A percentile compares a stretch with the other conserved stretches of the same genome.
Evolutionary conservation across 352 stramenopile species (phyloP).

Genomic region (Blastocystis sp.): DNA sequence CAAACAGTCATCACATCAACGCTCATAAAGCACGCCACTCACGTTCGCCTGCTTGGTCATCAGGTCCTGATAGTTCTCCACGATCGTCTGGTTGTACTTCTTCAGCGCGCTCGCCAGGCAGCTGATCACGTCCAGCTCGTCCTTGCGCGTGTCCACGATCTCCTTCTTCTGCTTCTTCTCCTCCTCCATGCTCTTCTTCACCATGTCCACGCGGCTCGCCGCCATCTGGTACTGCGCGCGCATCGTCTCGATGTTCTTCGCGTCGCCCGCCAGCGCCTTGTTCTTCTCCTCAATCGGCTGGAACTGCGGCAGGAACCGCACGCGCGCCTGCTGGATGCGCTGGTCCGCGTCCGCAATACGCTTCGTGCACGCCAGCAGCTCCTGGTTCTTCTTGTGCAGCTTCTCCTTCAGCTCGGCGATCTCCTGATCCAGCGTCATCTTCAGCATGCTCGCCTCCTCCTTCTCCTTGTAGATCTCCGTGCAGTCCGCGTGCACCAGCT

Average conservation of each 20-base stretch:
- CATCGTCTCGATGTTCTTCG: conserved; percentile 59
- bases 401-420: conserved; percentile 52
- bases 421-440: conserved; percentile 61
- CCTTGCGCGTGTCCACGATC: conserved; percentile 59
- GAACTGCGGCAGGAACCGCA: conserved; percentile 64
- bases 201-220: conserved; percentile 43
- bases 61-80: conserved; percentile 6
- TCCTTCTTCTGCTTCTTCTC: conserved; percentile 61
- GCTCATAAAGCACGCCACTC: too few species aligned
- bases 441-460: conserved; percentile 54
- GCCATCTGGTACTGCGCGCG: conserved; percentile 35
- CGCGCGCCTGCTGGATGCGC: conserved; percentile 53
- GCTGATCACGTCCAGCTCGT: conserved; percentile 63
- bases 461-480: conserved; percentile 62
- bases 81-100: conserved; percentile 31
- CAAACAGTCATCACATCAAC: too few species aligned
- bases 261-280: conserved; percentile 52
- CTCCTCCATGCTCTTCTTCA: conserved; percentile 63
- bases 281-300: conserved; percentile 68
- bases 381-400: conserved; percentile 67
- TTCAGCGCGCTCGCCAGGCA: conserved; percentile 30
- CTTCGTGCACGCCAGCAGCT: conserved; percentile 52
- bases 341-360: conserved; percentile 48
- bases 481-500: conserved; percentile 45
- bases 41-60: conserved; percentile 27